Conservation (phyloP, 352 stramenopile species). For the Globisporangium barbulae region DNA sequence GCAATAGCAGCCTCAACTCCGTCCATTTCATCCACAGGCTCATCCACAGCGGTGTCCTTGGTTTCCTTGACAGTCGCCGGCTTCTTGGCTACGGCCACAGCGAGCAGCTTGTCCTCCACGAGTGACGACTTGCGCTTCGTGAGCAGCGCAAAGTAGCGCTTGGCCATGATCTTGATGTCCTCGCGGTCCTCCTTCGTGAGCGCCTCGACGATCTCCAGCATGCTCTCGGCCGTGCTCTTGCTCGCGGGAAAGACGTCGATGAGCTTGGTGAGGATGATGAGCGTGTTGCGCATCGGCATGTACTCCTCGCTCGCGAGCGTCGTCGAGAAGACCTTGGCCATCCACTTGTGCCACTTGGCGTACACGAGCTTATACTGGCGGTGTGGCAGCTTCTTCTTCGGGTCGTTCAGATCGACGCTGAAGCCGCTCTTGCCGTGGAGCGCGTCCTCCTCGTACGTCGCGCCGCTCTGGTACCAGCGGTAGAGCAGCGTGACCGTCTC, state of each 20-base stretch:
- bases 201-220: constrained; percentile 63
- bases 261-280: constrained; percentile 87
- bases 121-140: constrained; percentile 73
- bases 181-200: constrained; percentile 81
- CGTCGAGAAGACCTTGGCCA: constrained; percentile 60
- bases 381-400: constrained; percentile 52
- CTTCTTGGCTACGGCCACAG: constrained; percentile 21
- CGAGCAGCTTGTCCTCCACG: constrained; percentile 57
- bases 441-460: constrained; percentile 77
- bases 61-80: constrained; percentile 20
- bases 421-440: constrained; percentile 72
- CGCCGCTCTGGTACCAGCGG: constrained; percentile 77
- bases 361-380: constrained; percentile 78
- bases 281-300: constrained; percentile 83
- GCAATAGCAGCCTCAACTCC: background rate
- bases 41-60: constrained; percentile 20
- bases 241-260: constrained; percentile 82
- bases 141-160: constrained; percentile 79
- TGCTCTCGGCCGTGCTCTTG: constrained; percentile 47
- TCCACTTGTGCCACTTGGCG: constrained; percentile 67
- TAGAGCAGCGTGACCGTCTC: constrained; percentile 68
- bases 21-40: constrained; percentile 1
- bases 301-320: constrained; percentile 68
- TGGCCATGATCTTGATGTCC: constrained; percentile 90
- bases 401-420: constrained; percentile 65